Evolutionary conservation across 169 alveolate species (phyloP).

Genomic region (Plasmodium billcollinsi): DNA sequence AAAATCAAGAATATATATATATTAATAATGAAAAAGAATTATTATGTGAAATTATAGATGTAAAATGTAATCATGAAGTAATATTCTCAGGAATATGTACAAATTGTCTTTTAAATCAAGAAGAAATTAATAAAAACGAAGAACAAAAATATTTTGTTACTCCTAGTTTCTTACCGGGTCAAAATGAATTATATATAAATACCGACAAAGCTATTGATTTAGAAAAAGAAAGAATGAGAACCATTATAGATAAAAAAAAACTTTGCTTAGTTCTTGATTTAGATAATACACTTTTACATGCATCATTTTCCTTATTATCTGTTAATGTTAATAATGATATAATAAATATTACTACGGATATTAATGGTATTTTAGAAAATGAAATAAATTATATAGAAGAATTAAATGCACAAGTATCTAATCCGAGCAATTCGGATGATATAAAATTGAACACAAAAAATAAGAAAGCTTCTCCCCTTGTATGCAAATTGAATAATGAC

Average conservation of each 20-base stretch:
- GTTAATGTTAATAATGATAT: slow-evolving; percentile 35
- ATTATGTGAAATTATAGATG: slow-evolving; percentile 67
- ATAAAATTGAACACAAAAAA: neutral
- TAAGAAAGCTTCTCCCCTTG: neutral
- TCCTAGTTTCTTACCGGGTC: slow-evolving; percentile 83
- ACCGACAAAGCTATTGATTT: slow-evolving; percentile 78
- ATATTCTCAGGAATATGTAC: slow-evolving; percentile 67
- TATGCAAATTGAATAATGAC: neutral
- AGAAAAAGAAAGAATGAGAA: slow-evolving; percentile 78
- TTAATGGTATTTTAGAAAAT: slow-evolving; percentile 14
- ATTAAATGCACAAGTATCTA: neutral
- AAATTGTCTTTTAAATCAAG: slow-evolving; percentile 53
- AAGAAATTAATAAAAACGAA: slow-evolving; percentile 50
- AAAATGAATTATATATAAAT: slow-evolving; percentile 77
- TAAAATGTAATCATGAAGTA: slow-evolving; percentile 39
- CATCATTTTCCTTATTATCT: slow-evolving; percentile 76
- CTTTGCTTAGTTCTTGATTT: slow-evolving; percentile 87
- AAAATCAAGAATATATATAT: slow-evolving; percentile 27
- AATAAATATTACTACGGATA: slow-evolving; percentile 54
- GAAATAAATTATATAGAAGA: neutral
- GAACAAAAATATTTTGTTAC: slow-evolving; percentile 54
- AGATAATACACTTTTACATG: slow-evolving; percentile 89
- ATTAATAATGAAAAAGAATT: slow-evolving; percentile 27
- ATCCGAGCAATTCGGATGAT: neutral
- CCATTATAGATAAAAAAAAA: slow-evolving; percentile 78